Conservation (phyloP, 2,329 filamentous ascomycete species). For the Sporothrix mexicana region DNA sequence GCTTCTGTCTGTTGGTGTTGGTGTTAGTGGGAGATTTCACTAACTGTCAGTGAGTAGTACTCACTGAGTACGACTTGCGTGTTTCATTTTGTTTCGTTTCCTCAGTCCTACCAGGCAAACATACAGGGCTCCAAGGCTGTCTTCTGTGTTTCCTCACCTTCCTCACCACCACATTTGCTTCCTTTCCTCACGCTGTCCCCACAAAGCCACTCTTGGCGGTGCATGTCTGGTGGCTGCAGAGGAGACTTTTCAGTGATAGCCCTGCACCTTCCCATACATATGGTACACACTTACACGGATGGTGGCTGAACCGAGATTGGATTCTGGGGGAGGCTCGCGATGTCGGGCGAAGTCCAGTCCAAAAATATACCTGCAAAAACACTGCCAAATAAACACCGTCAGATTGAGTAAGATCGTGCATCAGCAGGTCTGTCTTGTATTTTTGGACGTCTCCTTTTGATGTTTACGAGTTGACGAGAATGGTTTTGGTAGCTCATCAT, state of each 20-base stretch:
- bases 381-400: neutral
- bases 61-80: too few relatives aligned
- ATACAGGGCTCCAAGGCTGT: too few relatives aligned
- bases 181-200: too few relatives aligned
- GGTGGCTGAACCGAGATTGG: constrained; percentile 10
- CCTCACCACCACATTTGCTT: neutral
- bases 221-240: neutral
- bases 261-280: neutral
- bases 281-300: constrained; percentile 10
- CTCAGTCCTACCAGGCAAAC: neutral
- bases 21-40: too few relatives aligned
- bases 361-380: constrained; percentile 19
- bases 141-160: neutral
- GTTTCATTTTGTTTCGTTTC: neutral
- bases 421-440: too few relatives aligned
- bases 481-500: neutral
- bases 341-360: neutral
- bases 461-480: neutral
- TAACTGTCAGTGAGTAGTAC: too few relatives aligned
- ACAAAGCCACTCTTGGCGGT: neutral
- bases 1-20: neutral
- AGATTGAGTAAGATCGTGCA: constrained; percentile 25
- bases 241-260: neutral
- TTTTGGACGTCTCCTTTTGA: neutral
- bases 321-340: neutral